Evolutionary conservation across 2,329 filamentous ascomycete species (phyloP).

Genomic region (Trichoderma atroviride): DNA sequence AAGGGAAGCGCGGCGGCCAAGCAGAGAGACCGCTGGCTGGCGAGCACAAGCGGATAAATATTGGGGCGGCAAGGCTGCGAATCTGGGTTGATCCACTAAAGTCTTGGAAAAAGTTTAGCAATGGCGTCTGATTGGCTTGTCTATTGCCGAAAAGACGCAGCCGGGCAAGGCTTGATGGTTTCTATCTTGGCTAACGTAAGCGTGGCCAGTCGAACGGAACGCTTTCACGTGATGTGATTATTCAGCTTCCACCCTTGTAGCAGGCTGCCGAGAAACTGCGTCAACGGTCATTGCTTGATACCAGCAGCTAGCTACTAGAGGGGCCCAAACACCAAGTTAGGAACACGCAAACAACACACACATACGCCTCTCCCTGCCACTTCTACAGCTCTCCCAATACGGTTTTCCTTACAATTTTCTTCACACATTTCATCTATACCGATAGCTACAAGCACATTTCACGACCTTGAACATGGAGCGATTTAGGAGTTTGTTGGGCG

Average conservation of each 20-base stretch:
- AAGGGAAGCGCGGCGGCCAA: slow-evolving; percentile 30
- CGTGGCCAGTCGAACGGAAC: not conserved
- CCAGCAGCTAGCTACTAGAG: slow-evolving; percentile 24
- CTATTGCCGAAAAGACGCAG: not conserved
- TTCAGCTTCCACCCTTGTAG: slow-evolving; percentile 20
- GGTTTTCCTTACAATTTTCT: not conserved
- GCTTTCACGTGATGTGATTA: slow-evolving; percentile 20
- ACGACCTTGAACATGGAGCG: slow-evolving; percentile 71
- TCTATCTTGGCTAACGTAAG: not conserved
- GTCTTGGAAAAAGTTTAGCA: not conserved
- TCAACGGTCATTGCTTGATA: slow-evolving; percentile 24
- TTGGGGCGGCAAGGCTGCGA: slow-evolving; percentile 33
- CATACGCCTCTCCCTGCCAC: not conserved
- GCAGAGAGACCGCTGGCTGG: slow-evolving; percentile 20
- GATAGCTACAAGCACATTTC: not conserved
- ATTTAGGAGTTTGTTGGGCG: slow-evolving; percentile 84
- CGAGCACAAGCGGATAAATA: slow-evolving; percentile 36
- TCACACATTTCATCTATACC: not conserved
- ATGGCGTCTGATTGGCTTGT: slow-evolving; percentile 6
- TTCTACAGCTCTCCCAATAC: not conserved
- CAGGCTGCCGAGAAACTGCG: slow-evolving; percentile 29
- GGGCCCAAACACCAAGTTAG: slow-evolving; percentile 8
- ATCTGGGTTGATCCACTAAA: not conserved
- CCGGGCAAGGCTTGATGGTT: not conserved
- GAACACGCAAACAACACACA: not conserved